Evolutionary conservation across 2,329 filamentous ascomycete genomes (phyloP), one percentile per base, ranked within the genome.

Genomic region (Zymoseptoria passerinii): DNA sequence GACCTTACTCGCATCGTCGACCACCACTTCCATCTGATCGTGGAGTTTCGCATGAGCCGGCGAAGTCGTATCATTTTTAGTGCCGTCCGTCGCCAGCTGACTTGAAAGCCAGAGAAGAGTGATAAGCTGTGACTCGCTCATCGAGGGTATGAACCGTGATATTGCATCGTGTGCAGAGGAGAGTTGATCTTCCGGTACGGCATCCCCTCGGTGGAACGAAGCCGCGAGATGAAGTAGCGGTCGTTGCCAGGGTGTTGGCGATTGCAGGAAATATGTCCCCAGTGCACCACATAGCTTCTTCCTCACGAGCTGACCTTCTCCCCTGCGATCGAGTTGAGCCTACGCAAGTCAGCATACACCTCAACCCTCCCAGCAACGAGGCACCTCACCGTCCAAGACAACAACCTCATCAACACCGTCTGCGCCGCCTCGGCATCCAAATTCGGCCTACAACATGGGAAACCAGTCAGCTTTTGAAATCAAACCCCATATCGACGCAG

Each of bases 281-380:
- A 92, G 75, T 6, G 88, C 87, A n/a, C 87, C 87, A 63, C 87
- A 88, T 23, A 92, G 78, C 73, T 94, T 94, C 65, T 84, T 83
- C 19, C 83, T 78, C 6, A 90, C 87, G 55, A 90, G 77, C 3
- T 80, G 75, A 2, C 81, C 80, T 4, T 80, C 79, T 1, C 77
- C 78, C 53, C 79, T 76, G 9, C 73, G 71, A 9, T 85, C 70
- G 8, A 82, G 81, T 50, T 60, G 59, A 8, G 62, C 64, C 65
- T 67, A 48, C 16, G 20, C 5, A 28, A 18, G 48, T 58, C 49
- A 59, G 58, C 50, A 48, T n/a, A 8, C 16, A 13, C 28, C 20
- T 20, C 44, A 27, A 40, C 8, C 8, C 4, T 48, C 16, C 13
- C 28, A 28, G 28, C 19, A 27, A 50, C 49, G 48, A 20, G 8